A percentile compares a stretch with the other conserved stretches of the same genome.
phyloP scores from a whole-genome alignment of 306 rosid species.

The Neltuma alba region DNA sequence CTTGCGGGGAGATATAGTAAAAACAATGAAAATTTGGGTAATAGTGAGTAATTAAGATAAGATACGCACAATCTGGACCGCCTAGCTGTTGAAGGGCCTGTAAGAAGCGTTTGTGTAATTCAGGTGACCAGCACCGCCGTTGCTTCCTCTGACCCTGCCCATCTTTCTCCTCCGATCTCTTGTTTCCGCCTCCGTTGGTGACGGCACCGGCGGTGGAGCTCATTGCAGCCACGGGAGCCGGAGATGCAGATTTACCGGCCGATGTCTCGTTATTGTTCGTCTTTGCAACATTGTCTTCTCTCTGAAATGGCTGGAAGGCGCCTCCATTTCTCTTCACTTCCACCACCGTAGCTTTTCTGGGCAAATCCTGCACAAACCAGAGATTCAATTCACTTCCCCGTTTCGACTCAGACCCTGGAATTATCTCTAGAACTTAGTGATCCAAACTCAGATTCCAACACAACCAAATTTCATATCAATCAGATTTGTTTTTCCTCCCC shows the following conservation, averaged over 20 bases:
- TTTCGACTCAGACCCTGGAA: not conserved
- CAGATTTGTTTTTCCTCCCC: no score
- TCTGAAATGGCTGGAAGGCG: conserved; percentile 84
- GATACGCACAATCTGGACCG: conserved; percentile 73
- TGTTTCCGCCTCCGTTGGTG: conserved; percentile 39
- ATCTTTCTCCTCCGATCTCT: conserved; percentile 61
- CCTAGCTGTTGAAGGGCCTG: conserved; percentile 89
- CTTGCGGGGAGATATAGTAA: not conserved
- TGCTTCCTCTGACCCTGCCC: conserved; percentile 69
- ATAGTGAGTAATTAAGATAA: not conserved
- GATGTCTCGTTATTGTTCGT: conserved; percentile 18
- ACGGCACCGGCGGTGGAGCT: conserved; percentile 58
- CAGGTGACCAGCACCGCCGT: conserved; percentile 90
- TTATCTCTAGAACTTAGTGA: not conserved
- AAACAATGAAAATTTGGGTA: not conserved
- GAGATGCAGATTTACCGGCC: conserved; percentile 36
- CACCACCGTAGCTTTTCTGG: conserved; percentile 63
- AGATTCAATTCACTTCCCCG: not conserved
- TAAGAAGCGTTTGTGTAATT: conserved; percentile 81
- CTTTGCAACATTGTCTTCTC: conserved; percentile 51
- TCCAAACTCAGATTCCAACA: no score
- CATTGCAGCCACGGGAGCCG: conserved; percentile 50
- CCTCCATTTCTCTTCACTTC: conserved; percentile 77
- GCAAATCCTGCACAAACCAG: conserved; percentile 47
- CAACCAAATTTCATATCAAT: not conserved